Base-by-base conservation (phyloP, 1,139 yeast genomes). In the Taphrina communis region DNA sequence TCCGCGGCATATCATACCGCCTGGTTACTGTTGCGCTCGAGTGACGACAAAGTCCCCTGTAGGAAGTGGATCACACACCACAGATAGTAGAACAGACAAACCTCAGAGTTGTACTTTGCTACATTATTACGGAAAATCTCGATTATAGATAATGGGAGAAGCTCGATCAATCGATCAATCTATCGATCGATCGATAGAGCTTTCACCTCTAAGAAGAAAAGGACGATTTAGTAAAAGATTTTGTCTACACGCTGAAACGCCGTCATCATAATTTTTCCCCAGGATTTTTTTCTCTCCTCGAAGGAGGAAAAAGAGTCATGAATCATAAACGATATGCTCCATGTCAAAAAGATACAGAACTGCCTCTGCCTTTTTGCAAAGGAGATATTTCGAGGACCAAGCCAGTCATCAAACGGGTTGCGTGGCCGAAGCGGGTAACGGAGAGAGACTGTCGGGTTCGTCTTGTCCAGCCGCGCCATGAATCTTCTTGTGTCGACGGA, bases 401-500 rank as follows among this genome's bases (percentile, higher is more conserved):
- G 42, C 42, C 42, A 9, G 4, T 2, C n/a, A 44, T 44, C 48
- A 44, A 7, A 44, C 48, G n/a, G 53, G 53, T 21, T 50, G 53
- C 36, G 53, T 50, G n/a, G 53, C 53, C 3, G 53, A 21, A 21
- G 53, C 19, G 11, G 53, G 53, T 11, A 50, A 25, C 2, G 53
- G 53, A 1, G 53, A 50, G 36, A 21, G 36, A 17, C n/a, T 35
- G 0, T 50, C 53, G 2, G 53, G 36, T 8, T 50, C 53, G 9
- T 50, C 53, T 36, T 50, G 53, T 4, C 53, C 53, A 7, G 53
- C 53, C 19, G 53, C 53, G 8, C 53, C 53, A 35, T 72, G 73
- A 25, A 70, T 71, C 52, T 70, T 71, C 62, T 83, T 75, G 77
- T 90, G 97, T 73, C 97, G 81, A 12, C 90, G 83, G 86, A 90